Evolutionary conservation across 2,329 filamentous ascomycete genomes (phyloP).

Genomic region (Sclerotinia trifoliorum): DNA sequence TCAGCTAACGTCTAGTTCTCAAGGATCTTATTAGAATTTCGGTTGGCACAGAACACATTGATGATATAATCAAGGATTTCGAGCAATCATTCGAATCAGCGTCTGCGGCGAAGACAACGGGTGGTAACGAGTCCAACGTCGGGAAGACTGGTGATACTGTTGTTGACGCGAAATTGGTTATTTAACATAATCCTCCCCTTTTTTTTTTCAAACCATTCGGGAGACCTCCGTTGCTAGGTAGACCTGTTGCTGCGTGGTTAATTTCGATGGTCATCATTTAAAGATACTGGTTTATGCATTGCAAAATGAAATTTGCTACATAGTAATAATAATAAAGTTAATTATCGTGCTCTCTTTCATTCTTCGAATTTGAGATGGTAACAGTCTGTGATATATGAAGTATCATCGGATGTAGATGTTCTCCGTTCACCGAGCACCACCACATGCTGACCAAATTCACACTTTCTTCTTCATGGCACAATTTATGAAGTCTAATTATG

Average conservation of each 20-base stretch:
- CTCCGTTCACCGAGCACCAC: not conserved
- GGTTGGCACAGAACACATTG: slow-evolving; percentile 93
- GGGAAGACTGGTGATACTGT: slow-evolving; percentile 27
- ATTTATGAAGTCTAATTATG: not conserved
- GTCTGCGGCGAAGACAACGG: slow-evolving; percentile 43
- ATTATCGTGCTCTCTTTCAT: not conserved
- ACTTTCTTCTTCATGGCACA: not conserved
- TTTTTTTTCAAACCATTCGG: not conserved
- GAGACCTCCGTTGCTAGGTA: not conserved
- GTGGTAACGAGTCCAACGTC: slow-evolving; percentile 33
- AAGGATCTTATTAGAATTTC: slow-evolving; percentile 92
- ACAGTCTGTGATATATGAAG: not conserved
- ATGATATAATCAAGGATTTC: slow-evolving; percentile 95
- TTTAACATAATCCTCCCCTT: slow-evolving; percentile 26
- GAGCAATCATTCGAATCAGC: slow-evolving; percentile 79
- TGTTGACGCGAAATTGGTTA: slow-evolving; percentile 35
- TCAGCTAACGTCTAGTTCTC: slow-evolving; percentile 16
- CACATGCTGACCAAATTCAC: not conserved
- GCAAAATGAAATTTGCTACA: not conserved
- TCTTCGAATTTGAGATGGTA: not conserved
- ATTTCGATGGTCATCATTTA: not conserved
- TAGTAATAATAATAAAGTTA: slow-evolving; percentile 5
- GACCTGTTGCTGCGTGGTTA: not conserved
- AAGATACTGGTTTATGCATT: not conserved
- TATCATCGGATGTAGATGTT: not conserved